Base-by-base conservation (phyloP, 495 filamentous ascomycete species). In the Terfezia boudieri region DNA sequence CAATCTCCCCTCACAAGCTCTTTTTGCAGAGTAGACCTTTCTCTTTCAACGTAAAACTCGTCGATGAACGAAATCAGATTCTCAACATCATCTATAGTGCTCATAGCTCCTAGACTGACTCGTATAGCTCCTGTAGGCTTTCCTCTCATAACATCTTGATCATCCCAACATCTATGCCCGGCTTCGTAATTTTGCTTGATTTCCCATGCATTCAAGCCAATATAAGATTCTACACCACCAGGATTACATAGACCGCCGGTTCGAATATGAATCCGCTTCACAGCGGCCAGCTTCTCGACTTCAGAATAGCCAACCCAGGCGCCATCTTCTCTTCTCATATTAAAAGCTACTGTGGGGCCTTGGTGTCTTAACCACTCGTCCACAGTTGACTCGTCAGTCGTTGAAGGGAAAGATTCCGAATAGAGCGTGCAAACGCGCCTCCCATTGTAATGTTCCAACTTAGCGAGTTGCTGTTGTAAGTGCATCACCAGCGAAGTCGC, bases 241-340 rank as follows among this genome's bases (percentile, higher is more conserved):
- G 89, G 89, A 58, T 94, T 94, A 69, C 89, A 96, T 37, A 93
- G 73, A 0, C 86, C 83, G 8, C 89, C 89, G 7, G 84, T 87
- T 4, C 89, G 73, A 9, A 94, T 65, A 59, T 94, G 84, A 50
- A 94, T 81, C 35, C 77, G 74, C 58, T 83, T 83, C 1, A 90
- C 69, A 12, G 76, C 72, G 0, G 88, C 84, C 2, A 94, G 70
- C 60, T 83, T 84, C 62, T 94, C 88, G 6, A 94, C 76, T 59
- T 93, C 86, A 0, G 78, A 74, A 58, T 88, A 82, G 32, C 82
- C 82, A 37, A 90, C 66, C 83, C 83, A 93, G 9, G 74, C 71
- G 0, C 81, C 82, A 4, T 71, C 65, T 37, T 73, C 74, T 53
- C 78, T 83, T 10, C 71, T 70, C 23, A 94, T 57, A 63, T 94